Evolutionary conservation across 768 basidiomycete species (phyloP).

Genomic region (Trametes elegans): DNA sequence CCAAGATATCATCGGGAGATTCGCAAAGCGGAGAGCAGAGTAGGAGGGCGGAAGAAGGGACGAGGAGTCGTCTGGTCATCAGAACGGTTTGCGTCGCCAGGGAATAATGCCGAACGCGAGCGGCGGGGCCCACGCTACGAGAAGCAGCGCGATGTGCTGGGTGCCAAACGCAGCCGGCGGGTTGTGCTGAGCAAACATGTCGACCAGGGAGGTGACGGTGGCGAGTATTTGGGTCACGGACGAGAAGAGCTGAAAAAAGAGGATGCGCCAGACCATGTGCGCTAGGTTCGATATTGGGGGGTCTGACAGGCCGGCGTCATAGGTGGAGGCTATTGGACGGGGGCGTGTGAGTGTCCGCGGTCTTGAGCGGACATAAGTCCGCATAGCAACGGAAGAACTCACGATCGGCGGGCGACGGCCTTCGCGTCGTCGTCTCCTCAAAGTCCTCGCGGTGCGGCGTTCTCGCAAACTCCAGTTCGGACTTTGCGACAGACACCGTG

Average conservation of each 20-base stretch:
- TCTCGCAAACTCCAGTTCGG: conserved; percentile 22
- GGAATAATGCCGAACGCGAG: conserved; percentile 47
- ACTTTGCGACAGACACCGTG: conserved; percentile 15
- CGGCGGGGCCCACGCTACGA: conserved; percentile 59
- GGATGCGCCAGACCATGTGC: conserved; percentile 43
- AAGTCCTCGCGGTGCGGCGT: conserved; percentile 10
- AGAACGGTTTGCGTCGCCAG: conserved; percentile 11
- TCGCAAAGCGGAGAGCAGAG: neutral
- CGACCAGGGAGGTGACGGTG: conserved; percentile 45
- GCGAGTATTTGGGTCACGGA: conserved; percentile 15
- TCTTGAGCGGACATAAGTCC: conserved; percentile 3
- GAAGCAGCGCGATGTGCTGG: conserved; percentile 59
- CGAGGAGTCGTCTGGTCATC: neutral
- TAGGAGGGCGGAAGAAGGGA: neutral
- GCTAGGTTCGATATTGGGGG: conserved; percentile 15
- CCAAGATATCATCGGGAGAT: neutral
- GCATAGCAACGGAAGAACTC: conserved; percentile 7
- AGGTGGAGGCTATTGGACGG: conserved; percentile 13
- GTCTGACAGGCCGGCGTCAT: conserved; percentile 15
- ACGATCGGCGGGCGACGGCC: conserved; percentile 13
- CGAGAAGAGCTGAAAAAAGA: conserved; percentile 55
- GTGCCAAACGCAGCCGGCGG: conserved; percentile 61
- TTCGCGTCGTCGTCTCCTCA: conserved; percentile 8
- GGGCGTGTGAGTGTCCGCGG: conserved; percentile 7
- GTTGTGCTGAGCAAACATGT: conserved; percentile 48